Percentiles rank a stretch among this genome's conserved stretches.
Evolutionary conservation across 768 basidiomycete genomes (phyloP).

Genomic region (Pisolithus marmoratus): DNA sequence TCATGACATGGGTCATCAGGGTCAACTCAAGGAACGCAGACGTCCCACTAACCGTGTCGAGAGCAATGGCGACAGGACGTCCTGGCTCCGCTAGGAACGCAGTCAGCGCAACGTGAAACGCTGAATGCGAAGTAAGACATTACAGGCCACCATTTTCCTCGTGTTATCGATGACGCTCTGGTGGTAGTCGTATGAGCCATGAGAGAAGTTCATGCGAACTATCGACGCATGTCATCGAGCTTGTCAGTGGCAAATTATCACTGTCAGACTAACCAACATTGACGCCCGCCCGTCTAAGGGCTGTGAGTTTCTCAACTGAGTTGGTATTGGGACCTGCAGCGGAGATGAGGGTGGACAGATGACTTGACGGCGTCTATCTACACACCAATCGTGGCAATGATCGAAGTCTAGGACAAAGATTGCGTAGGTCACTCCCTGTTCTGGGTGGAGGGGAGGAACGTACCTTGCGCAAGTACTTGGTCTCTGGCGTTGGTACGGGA

Average conservation of each 20-base stretch:
- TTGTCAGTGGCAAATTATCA: conserved; percentile 2
- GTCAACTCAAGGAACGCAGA: conserved; percentile 1
- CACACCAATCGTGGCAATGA: conserved; percentile 97
- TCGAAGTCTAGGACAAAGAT: conserved; percentile 65
- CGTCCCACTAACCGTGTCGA: conserved; percentile 75
- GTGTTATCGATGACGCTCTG: conserved; percentile 99
- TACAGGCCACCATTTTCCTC: conserved; percentile 75
- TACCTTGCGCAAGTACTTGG: conserved; percentile 90
- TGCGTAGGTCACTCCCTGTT: conserved; percentile 3
- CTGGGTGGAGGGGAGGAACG: conserved; percentile 12
- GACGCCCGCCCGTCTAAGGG: conserved; percentile 87
- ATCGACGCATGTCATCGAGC: conserved; percentile 1
- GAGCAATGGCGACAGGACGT: conserved; percentile 93
- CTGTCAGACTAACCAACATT: conserved; percentile 77
- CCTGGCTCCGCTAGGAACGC: conserved; percentile 47
- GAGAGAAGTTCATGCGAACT: conserved; percentile 99
- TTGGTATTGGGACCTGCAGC: conserved; percentile 88
- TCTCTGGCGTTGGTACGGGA: conserved; percentile 66
- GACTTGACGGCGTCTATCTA: conserved; percentile 3
- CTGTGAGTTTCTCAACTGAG: conserved; percentile 77
- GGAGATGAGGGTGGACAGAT: conserved; percentile 5
- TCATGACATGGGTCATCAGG: not conserved
- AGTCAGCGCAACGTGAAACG: conserved; percentile 3
- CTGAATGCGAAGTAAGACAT: conserved; percentile 14
- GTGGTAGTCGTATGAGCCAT: conserved; percentile 98